Conservation (phyloP, 2,329 filamentous ascomycete species). For the Neonectria ditissima region DNA sequence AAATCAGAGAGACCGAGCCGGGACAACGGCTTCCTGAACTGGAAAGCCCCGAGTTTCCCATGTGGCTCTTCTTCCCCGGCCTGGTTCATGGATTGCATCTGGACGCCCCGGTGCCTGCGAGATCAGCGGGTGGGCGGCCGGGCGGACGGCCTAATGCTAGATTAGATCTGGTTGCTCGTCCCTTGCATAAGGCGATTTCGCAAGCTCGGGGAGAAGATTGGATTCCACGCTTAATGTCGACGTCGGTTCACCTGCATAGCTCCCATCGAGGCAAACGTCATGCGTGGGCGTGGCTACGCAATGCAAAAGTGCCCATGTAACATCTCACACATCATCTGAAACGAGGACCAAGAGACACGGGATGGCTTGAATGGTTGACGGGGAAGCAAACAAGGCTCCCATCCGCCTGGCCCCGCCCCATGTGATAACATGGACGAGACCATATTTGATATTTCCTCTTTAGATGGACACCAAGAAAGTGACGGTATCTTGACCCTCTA, state of each 20-base stretch:
- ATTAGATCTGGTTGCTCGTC: slow-evolving; percentile 7
- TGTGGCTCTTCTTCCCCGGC: background rate
- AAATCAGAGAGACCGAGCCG: slow-evolving; percentile 3
- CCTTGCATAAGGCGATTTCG: slow-evolving; percentile 12
- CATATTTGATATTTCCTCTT: slow-evolving; percentile 22
- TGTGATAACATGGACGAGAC: slow-evolving; percentile 5
- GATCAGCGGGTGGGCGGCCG: slow-evolving; percentile 8
- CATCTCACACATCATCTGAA: background rate
- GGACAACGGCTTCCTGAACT: background rate
- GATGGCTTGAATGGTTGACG: slow-evolving; percentile 9
- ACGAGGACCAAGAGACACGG: background rate
- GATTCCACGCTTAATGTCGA: background rate
- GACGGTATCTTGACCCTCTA: slow-evolving; percentile 20
- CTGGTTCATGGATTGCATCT: background rate
- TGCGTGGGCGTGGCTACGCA: background rate
- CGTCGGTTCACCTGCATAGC: background rate
- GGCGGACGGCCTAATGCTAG: slow-evolving; percentile 15
- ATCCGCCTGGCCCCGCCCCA: slow-evolving; percentile 15
- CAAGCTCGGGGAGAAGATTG: background rate
- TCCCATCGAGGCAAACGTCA: slow-evolving; percentile 7
- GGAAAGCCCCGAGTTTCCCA: no score
- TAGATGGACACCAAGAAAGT: slow-evolving; percentile 20
- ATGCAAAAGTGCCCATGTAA: slow-evolving; percentile 6
- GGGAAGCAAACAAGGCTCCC: slow-evolving; percentile 5
- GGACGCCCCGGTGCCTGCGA: slow-evolving; percentile 9